Base-by-base conservation (phyloP, 768 basidiomycete genomes). In the Pholiota molesta region DNA sequence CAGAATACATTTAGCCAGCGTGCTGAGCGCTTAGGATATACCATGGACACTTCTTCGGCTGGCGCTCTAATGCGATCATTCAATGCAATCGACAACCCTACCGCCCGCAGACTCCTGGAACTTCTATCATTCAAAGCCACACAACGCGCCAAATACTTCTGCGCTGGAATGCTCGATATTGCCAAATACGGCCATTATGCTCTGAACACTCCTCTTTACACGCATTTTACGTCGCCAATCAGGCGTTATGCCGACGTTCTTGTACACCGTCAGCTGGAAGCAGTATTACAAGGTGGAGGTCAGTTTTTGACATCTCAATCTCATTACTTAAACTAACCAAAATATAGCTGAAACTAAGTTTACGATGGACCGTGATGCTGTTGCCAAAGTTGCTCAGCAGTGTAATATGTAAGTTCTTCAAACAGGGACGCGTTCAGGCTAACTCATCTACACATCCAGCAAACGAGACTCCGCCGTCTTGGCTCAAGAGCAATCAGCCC, bases 121-220 rank as follows among this genome's bases (percentile, higher is more conserved):
- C 72, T 97, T 35, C 80, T 98, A 44, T 87, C 89, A 16, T 88
- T 86, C 73, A 97, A 97, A 76, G 90, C 95, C n/a, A 98, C 95
- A 63, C 91, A 94, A 62, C 86, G 90, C 55, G 94, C 97, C 67
- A 96, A 95, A 75, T 99, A 99, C 77, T 99, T 99, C 88, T 99
- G 97, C 72, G 86, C 95, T 26, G 97, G 97, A 65, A 98, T 98
- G 97, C 81, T 99, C 68, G 97, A 99, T 75, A 99, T 99, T 70
- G 94, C 95, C 44, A 98, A 98, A 79, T 99, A 99, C 71, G 78
- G 86, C 31, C 97, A 99, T 75, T 99, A 94, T 73, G 89, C 96
- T 0, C 79, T 99, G 66, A 97, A 88, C 66, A 79, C 86, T 5
- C 95, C 97, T 17, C 82, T 99, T 47, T 99, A 99, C 78, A 97